A percentile compares a stretch with the other conserved stretches of the same genome.
phyloP scores from a whole-genome alignment of 352 stramenopile species.

The Lagenidium giganteum region DNA sequence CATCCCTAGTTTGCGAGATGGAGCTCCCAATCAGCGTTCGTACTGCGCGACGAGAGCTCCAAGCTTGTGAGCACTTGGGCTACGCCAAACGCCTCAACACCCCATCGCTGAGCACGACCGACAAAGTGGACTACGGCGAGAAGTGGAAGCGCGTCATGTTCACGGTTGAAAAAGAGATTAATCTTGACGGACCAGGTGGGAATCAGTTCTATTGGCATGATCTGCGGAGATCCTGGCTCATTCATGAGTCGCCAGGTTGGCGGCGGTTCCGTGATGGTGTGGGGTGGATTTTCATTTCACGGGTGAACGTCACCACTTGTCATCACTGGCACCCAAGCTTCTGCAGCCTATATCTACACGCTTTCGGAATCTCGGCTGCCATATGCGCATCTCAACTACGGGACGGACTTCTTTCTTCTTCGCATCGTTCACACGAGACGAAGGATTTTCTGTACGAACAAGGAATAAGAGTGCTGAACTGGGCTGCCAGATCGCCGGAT shows the following conservation, averaged over 20 bases:
- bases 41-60: constrained; percentile 7
- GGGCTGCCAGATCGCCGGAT: constrained; percentile 2
- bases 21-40: too few relatives aligned
- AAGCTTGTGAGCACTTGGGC: constrained; percentile 10
- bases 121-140: constrained; percentile 2
- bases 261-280: constrained; percentile 12
- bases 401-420: constrained; percentile 2
- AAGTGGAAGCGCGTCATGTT: constrained; percentile 28
- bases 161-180: constrained; percentile 36
- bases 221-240: background rate
- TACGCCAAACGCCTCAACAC: constrained; percentile 17
- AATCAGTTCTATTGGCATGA: constrained; percentile 26
- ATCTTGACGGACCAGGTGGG: constrained; percentile 28
- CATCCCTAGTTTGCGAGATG: too few relatives aligned
- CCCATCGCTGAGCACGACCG: too few relatives aligned
- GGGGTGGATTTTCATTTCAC: constrained; percentile 4
- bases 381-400: constrained; percentile 3
- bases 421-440: constrained; percentile 4
- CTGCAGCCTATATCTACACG: constrained; percentile 8
- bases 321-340: constrained; percentile 2
- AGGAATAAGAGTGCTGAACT: constrained; percentile 1
- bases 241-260: background rate
- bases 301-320: constrained; percentile 1
- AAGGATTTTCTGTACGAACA: constrained; percentile 1
- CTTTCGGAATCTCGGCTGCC: constrained; percentile 6